Conservation (phyloP, 805 yeast genomes). For the Yamadazyma takamatsuzukensis region DNA sequence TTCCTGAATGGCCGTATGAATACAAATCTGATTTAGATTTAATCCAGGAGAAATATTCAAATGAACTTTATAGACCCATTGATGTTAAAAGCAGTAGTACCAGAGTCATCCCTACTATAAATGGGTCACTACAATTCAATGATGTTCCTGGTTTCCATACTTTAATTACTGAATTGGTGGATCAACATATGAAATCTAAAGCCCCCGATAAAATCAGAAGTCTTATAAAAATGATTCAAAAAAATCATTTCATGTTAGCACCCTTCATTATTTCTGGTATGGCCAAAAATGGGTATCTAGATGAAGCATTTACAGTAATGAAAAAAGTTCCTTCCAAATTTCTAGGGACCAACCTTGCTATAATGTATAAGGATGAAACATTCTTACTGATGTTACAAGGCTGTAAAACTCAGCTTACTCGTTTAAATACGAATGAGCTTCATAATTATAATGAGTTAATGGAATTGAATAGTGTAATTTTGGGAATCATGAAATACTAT, state of each 20-base stretch:
- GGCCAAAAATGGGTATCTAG: slow-evolving; percentile 19
- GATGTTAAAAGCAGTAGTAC: slow-evolving; percentile 15
- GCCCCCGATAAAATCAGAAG: slow-evolving; percentile 3
- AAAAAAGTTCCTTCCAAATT: slow-evolving; percentile 14
- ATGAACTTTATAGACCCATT: slow-evolving; percentile 19
- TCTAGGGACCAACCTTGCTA: slow-evolving; percentile 6
- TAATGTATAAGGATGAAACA: slow-evolving; percentile 13
- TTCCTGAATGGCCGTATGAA: slow-evolving; percentile 6
- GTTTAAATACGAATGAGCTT: slow-evolving; percentile 1
- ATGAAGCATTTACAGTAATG: slow-evolving; percentile 25
- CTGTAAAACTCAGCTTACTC: slow-evolving; percentile 7
- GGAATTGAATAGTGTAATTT: slow-evolving; percentile 4
- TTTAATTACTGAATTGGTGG: slow-evolving; percentile 17
- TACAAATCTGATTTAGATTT: slow-evolving; percentile 8
- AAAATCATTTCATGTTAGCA: slow-evolving; percentile 24
- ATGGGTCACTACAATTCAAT: slow-evolving; percentile 20
- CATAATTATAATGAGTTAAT: slow-evolving; percentile 4
- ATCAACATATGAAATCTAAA: slow-evolving; percentile 12
- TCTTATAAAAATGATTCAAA: slow-evolving; percentile 14
- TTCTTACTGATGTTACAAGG: slow-evolving; percentile 10
- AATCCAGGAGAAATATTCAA: slow-evolving; percentile 7
- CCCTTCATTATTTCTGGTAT: slow-evolving; percentile 25
- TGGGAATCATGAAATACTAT: slow-evolving; percentile 9
- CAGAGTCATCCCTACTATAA: slow-evolving; percentile 20
- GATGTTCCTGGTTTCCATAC: slow-evolving; percentile 32